phyloP scores from a whole-genome alignment of 1,284 basidiomycete species.

The Ganoderma resinaceum region DNA sequence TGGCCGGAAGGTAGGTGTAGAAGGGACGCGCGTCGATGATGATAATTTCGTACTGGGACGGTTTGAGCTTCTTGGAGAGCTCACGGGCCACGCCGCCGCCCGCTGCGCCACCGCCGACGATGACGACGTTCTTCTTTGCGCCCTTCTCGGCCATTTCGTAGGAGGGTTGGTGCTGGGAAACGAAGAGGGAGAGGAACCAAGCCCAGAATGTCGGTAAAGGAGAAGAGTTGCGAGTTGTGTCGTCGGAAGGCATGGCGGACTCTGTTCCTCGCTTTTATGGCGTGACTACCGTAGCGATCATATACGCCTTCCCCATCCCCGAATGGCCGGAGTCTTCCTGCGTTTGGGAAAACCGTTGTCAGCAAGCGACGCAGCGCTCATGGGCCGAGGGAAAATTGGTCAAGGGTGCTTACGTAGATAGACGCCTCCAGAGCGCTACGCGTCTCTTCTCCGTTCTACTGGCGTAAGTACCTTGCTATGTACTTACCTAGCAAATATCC shows the following conservation, averaged over 20 bases:
- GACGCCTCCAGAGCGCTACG: neutral
- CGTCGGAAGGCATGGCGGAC: slow-evolving; percentile 11
- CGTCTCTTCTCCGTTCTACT: neutral
- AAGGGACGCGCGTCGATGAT: slow-evolving; percentile 45
- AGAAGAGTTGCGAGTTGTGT: slow-evolving; percentile 2
- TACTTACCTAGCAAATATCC: too few relatives aligned
- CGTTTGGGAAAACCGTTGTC: slow-evolving; percentile 1
- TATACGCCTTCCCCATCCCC: neutral
- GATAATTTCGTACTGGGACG: slow-evolving; percentile 41
- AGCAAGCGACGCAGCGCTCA: neutral
- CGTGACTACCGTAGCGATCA: neutral
- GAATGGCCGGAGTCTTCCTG: neutral
- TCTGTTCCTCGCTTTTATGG: slow-evolving; percentile 3
- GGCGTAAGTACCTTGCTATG: neutral
- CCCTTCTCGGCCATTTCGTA: slow-evolving; percentile 34
- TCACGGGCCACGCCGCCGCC: slow-evolving; percentile 40
- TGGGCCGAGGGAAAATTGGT: slow-evolving; percentile 5
- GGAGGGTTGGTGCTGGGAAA: neutral
- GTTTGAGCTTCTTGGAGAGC: slow-evolving; percentile 44
- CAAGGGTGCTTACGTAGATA: neutral
- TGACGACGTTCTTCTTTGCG: slow-evolving; percentile 43
- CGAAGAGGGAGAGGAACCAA: slow-evolving; percentile 13
- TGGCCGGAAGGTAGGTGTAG: slow-evolving; percentile 42
- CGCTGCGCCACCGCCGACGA: slow-evolving; percentile 47
- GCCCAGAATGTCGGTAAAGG: slow-evolving; percentile 7